Percentiles rank a stretch among this genome's conserved stretches.
phyloP scores from a whole-genome alignment of 148 eudicot species.

The Chenopodium quinoa region DNA sequence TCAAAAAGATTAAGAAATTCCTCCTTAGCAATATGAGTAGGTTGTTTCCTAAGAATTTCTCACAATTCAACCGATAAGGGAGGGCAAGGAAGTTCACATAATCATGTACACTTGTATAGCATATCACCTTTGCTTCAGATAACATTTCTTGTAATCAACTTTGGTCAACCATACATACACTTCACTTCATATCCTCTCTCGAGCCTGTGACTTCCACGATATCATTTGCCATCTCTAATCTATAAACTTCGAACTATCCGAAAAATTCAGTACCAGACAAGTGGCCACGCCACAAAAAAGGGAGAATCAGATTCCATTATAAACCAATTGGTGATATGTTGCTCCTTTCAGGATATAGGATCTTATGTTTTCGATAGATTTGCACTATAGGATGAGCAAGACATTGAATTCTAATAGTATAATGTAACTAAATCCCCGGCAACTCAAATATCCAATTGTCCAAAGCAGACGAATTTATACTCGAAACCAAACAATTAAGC shows the following conservation, averaged over 20 bases:
- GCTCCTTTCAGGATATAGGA: not conserved
- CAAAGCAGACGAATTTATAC: constrained; percentile 10
- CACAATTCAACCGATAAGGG: not conserved
- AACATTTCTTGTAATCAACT: not conserved
- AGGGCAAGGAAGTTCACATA: not conserved
- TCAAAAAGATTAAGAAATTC: too few relatives aligned
- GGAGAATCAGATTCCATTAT: not conserved
- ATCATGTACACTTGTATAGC: not conserved
- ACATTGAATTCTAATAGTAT: not conserved
- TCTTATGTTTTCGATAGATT: not conserved
- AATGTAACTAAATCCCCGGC: constrained; percentile 15
- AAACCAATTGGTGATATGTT: not conserved
- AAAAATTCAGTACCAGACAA: not conserved
- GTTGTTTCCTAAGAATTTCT: too few relatives aligned
- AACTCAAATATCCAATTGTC: constrained; percentile 3
- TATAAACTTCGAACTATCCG: not conserved
- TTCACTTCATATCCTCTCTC: not conserved
- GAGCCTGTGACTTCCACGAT: not conserved
- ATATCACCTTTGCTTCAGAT: not conserved
- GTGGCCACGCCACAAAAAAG: not conserved
- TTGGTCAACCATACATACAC: not conserved
- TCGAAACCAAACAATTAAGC: constrained; percentile 8
- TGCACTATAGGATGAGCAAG: not conserved
- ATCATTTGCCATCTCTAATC: not conserved
- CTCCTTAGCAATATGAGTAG: too few relatives aligned